A percentile compares a stretch with the other conserved stretches of the same genome.
Conservation (phyloP, 345 rosid species). For the Moringa oleifera region DNA sequence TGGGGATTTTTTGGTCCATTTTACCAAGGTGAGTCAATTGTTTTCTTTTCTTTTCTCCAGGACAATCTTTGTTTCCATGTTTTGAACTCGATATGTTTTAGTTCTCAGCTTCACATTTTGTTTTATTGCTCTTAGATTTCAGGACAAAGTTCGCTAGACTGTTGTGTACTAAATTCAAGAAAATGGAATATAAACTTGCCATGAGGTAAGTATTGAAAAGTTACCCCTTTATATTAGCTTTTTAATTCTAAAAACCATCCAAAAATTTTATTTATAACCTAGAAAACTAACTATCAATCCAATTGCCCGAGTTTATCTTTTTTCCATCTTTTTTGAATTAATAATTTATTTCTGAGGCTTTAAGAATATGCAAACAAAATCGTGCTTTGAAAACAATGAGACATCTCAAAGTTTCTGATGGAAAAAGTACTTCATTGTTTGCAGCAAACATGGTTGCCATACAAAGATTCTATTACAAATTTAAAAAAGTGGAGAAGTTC, state of each 20-base stretch:
- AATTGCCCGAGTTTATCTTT: too few species aligned
- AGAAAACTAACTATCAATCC: conserved; percentile 7
- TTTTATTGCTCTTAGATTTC: conserved; percentile 50
- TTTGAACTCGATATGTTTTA: conserved; percentile 4
- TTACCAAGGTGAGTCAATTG: conserved; percentile 56
- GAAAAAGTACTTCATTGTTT: too few species aligned
- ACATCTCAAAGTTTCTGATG: too few species aligned
- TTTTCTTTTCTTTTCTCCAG: background rate
- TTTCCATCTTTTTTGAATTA: too few species aligned
- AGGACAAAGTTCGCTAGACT: conserved; percentile 60
- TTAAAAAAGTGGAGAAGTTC: too few species aligned
- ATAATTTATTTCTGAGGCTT: too few species aligned
- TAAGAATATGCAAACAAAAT: too few species aligned
- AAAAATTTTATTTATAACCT: background rate
- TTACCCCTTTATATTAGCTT: conserved; percentile 6
- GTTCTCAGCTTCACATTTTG: conserved; percentile 11
- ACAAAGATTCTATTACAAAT: too few species aligned
- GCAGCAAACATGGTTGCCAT: too few species aligned
- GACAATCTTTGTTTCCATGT: conserved; percentile 4
- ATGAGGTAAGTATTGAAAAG: conserved; percentile 58
- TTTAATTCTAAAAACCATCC: background rate
- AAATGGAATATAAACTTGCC: conserved; percentile 87
- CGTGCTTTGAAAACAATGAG: too few species aligned
- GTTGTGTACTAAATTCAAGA: conserved; percentile 47
- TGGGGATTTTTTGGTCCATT: conserved; percentile 92